A percentile compares a stretch with the other conserved stretches of the same genome.
These are phyloP conservation scores for Aphanocladium album DNA, from an alignment of 2,329 filamentous ascomycete species.

Conservation along the genomic window DNA sequence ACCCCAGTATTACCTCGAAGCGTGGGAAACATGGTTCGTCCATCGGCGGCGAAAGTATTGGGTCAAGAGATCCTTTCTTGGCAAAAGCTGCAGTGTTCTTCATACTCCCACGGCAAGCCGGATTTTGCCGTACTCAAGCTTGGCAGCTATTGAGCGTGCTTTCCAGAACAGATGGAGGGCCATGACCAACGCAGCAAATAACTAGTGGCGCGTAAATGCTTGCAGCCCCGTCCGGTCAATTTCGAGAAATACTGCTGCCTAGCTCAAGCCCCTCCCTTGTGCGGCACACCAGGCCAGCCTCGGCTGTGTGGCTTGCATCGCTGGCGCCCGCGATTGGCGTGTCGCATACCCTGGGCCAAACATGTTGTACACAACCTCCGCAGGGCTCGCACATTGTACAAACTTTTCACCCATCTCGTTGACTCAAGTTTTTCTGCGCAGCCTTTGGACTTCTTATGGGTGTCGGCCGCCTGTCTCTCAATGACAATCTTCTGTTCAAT, in stretches of 20 bases:
- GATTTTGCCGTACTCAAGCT: not conserved
- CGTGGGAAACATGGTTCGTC: not conserved
- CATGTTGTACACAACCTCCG: not conserved
- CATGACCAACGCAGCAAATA: not conserved
- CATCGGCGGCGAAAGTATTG: not conserved
- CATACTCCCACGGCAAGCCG: not conserved
- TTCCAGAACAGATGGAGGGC: not conserved
- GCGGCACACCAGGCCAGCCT: not conserved
- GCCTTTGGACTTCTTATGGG: too few relatives aligned
- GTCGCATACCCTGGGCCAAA: not conserved
- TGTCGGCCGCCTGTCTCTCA: too few relatives aligned
- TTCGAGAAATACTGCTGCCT: constrained; percentile 8
- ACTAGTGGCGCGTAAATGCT: not conserved
- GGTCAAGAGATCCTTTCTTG: not conserved
- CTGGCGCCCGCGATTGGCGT: not conserved
- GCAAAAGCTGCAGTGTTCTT: not conserved
- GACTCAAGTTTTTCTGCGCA: too few relatives aligned
- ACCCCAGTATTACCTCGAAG: not conserved
- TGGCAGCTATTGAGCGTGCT: not conserved
- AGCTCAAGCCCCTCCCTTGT: constrained; percentile 4
- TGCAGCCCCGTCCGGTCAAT: not conserved
- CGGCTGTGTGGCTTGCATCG: not conserved
- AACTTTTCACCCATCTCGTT: too few relatives aligned
- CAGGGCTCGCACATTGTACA: too few relatives aligned
- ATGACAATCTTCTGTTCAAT: too few relatives aligned